phyloP scores from a whole-genome alignment of 306 rosid species.

The Dalbergia cochinchinensis region DNA sequence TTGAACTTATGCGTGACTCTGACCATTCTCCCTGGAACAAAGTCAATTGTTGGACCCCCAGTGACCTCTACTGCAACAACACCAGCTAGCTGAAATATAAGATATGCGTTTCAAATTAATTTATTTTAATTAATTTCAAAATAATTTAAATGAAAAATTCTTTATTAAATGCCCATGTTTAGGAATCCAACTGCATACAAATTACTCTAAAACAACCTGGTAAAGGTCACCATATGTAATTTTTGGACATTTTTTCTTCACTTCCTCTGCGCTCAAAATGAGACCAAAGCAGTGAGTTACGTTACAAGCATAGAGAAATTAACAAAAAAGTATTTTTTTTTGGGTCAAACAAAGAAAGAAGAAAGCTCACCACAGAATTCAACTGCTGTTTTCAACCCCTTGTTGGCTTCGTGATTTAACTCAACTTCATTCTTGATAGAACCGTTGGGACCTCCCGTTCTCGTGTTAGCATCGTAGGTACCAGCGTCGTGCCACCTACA shows the following conservation, averaged over 20 bases:
- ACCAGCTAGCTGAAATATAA: constrained; percentile 80
- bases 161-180: too few relatives aligned
- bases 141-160: too few relatives aligned
- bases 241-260: constrained; percentile 72
- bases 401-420: constrained; percentile 67
- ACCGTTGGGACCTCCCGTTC: constrained; percentile 88
- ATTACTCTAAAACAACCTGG: constrained; percentile 64
- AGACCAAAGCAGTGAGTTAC: constrained; percentile 22
- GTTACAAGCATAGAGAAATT: not conserved
- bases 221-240: constrained; percentile 82
- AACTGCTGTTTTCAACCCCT: constrained; percentile 71
- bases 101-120: too few relatives aligned
- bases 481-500: constrained; percentile 94
- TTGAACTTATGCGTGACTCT: constrained; percentile 10
- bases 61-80: constrained; percentile 90
- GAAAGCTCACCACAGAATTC: constrained; percentile 68
- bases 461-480: constrained; percentile 68
- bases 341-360: not conserved
- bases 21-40: constrained; percentile 89
- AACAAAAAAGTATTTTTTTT: not conserved
- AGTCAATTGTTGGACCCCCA: constrained; percentile 85
- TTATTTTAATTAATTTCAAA: too few relatives aligned
- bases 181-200: constrained; percentile 3
- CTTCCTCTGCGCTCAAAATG: constrained; percentile 63
- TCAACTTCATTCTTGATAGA: constrained; percentile 70